Conservation (phyloP, 176 grass and related monocot species). For the Triticum urartu region DNA sequence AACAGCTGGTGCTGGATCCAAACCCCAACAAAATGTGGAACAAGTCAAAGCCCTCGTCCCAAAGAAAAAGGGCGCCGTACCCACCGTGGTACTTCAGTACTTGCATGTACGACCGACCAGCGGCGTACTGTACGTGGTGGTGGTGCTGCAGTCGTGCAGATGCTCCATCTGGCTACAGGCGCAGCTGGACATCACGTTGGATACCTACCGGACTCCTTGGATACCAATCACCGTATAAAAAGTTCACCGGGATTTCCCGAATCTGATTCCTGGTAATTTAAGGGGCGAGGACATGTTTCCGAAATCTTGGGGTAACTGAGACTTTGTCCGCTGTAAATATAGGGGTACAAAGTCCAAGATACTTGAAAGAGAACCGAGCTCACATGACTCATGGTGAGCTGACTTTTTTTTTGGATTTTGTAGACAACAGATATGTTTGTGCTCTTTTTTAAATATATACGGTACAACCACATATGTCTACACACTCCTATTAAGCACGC, state of each 20-base stretch:
- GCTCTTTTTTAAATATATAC: too few relatives aligned
- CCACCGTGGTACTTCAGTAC: neutral
- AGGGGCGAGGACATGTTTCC: neutral
- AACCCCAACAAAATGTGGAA: too few relatives aligned
- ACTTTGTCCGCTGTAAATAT: neutral
- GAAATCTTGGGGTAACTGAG: neutral
- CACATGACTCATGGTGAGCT: too few relatives aligned
- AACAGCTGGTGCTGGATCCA: neutral
- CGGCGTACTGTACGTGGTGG: neutral
- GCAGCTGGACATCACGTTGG: conserved; percentile 19
- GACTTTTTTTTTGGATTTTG: too few relatives aligned
- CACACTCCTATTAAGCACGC: too few relatives aligned
- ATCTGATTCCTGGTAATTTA: neutral
- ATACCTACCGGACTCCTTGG: neutral
- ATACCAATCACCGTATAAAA: neutral
- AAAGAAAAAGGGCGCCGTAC: neutral
- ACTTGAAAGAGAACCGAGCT: too few relatives aligned
- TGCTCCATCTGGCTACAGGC: neutral
- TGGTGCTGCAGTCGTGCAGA: neutral
- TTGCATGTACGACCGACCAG: neutral
- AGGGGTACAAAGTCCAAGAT: too few relatives aligned
- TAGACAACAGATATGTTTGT: too few relatives aligned
- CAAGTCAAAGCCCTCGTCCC: neutral
- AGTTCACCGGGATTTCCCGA: neutral
- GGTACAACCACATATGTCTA: too few relatives aligned